These are phyloP conservation scores for Heliamphora pulchella DNA, from an alignment of 179 eudicot species.

Conservation along the genomic window DNA sequence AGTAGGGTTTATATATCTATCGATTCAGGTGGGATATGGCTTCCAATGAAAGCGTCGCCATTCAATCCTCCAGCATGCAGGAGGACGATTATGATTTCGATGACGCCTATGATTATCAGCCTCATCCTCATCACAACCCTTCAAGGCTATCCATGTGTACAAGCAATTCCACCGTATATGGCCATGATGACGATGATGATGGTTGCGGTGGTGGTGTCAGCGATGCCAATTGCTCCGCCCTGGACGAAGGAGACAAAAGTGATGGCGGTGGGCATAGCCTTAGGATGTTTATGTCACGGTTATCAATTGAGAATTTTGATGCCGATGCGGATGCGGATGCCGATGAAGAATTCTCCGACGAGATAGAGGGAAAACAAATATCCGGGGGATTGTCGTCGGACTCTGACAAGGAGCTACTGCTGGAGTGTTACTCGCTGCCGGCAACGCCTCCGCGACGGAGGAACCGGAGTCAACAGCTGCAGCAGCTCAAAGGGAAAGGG, in stretches of 20 bases:
- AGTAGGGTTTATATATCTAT: too few species aligned
- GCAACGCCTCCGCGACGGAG: not conserved
- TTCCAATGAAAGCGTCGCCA: not conserved
- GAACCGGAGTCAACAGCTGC: not conserved
- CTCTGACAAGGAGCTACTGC: not conserved
- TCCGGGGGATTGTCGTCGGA: not conserved
- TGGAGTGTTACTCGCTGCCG: not conserved
- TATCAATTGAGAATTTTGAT: conserved; percentile 12
- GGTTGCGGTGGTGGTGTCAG: not conserved
- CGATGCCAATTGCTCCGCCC: too few species aligned
- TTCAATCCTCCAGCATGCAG: conserved; percentile 1
- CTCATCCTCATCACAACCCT: conserved; percentile 1
- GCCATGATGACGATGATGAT: not conserved
- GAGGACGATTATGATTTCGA: not conserved
- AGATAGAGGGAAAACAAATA: not conserved
- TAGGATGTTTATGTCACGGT: conserved; percentile 4
- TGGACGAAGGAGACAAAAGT: not conserved
- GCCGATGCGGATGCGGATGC: not conserved
- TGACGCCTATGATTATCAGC: not conserved
- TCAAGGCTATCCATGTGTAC: not conserved
- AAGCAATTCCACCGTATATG: not conserved
- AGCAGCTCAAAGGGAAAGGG: not conserved
- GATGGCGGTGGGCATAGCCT: conserved; percentile 5
- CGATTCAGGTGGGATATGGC: conserved; percentile 5
- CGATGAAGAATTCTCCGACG: not conserved